These are phyloP conservation scores for Cryptococcus sp. DNA, from an alignment of 1,284 basidiomycete species.

Conservation along the genomic window DNA sequence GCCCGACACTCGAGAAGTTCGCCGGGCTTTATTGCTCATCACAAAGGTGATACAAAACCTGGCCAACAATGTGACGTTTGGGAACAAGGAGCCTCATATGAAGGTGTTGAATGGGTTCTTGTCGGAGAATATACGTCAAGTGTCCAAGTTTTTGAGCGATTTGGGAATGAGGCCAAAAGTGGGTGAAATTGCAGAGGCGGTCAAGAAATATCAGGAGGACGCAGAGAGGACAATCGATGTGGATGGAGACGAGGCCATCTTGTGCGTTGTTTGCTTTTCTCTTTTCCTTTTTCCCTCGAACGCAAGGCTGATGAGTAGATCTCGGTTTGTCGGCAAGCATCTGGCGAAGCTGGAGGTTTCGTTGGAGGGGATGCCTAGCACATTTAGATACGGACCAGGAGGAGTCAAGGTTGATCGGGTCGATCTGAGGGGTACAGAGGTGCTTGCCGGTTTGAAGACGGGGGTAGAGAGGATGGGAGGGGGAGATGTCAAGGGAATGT, in stretches of 20 bases:
- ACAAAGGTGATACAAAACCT: constrained; percentile 88
- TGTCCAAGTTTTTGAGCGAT: constrained; percentile 76
- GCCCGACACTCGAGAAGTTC: constrained; percentile 56
- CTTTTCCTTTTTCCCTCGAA: too few species aligned
- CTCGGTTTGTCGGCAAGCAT: constrained; percentile 38
- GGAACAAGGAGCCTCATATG: constrained; percentile 77
- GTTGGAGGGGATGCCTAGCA: constrained; percentile 26
- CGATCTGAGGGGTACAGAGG: constrained; percentile 59
- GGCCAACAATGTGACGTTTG: constrained; percentile 87
- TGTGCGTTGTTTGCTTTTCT: constrained; percentile 17
- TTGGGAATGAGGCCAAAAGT: constrained; percentile 55
- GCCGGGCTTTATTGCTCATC: constrained; percentile 73
- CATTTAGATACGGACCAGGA: constrained; percentile 15
- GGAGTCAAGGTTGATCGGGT: constrained; percentile 22
- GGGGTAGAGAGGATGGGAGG: too few species aligned
- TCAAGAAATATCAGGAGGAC: constrained; percentile 32
- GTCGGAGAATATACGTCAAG: constrained; percentile 66
- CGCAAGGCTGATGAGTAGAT: constrained; percentile 18
- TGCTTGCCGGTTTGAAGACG: too few species aligned
- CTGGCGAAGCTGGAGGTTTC: constrained; percentile 24
- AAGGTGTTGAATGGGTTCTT: constrained; percentile 72
- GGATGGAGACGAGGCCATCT: constrained; percentile 33
- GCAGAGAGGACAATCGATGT: constrained; percentile 29
- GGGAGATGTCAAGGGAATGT: constrained; percentile 59
- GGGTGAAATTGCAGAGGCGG: constrained; percentile 29